Evolutionary conservation across 1,284 basidiomycete genomes (phyloP).

Genomic region (Anthracocystis setariae): DNA sequence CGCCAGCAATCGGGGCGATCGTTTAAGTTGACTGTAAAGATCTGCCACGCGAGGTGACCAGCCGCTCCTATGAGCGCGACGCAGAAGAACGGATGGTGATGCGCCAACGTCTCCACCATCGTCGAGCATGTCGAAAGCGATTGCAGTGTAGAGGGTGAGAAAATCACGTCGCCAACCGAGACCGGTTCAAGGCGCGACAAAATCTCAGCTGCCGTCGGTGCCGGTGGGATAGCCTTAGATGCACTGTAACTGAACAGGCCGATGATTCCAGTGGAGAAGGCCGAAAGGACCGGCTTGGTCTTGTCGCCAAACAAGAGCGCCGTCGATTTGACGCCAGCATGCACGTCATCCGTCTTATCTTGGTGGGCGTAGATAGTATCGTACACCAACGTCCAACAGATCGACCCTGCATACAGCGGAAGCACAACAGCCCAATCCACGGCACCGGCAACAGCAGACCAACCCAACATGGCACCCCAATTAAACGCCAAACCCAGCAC

Average conservation of each 20-base stretch:
- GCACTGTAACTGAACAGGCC: conserved; percentile 78
- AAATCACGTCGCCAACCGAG: conserved; percentile 24
- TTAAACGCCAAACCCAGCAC: conserved; percentile 83
- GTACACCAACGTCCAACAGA: conserved; percentile 94
- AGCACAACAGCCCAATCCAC: conserved; percentile 79
- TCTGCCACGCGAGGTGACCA: conserved; percentile 81
- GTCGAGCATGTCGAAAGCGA: conserved; percentile 7
- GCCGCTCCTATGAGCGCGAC: conserved; percentile 79
- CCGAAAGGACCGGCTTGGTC: conserved; percentile 80
- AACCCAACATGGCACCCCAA: conserved; percentile 95
- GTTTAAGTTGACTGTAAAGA: conserved; percentile 78
- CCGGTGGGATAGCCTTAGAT: conserved; percentile 31
- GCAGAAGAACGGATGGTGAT: conserved; percentile 76
- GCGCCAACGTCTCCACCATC: conserved; percentile 22
- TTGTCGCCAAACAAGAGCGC: conserved; percentile 82
- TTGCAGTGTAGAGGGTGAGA: conserved; percentile 23
- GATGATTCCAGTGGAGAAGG: conserved; percentile 79
- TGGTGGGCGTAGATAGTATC: conserved; percentile 99
- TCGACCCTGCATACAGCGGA: conserved; percentile 88
- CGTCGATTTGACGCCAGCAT: conserved; percentile 90
- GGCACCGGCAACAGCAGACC: conserved; percentile 87
- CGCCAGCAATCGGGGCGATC: conserved; percentile 86
- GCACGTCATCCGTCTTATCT: conserved; percentile 92
- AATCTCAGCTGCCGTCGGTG: conserved; percentile 9
- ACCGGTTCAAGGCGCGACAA: conserved; percentile 9